These are phyloP conservation scores for Exophiala dermatitidis DNA, from an alignment of 2,329 filamentous ascomycete species.

Conservation along the genomic window DNA sequence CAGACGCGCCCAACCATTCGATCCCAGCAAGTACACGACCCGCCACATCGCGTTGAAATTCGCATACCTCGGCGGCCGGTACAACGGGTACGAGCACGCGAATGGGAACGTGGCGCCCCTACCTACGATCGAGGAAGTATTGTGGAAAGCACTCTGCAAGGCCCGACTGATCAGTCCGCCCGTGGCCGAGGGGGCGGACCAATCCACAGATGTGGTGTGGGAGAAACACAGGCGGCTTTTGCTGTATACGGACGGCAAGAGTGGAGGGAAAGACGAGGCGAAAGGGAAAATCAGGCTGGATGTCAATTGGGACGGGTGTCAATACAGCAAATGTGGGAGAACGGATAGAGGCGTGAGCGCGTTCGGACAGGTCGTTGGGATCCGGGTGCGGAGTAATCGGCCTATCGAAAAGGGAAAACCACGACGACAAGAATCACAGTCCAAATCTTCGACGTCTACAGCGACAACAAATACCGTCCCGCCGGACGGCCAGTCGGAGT, in stretches of 20 bases:
- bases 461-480: background rate
- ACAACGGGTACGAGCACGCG: conserved; percentile 90
- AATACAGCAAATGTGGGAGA: conserved; percentile 91
- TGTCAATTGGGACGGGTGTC: conserved; percentile 72
- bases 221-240: conserved; percentile 12
- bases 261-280: background rate
- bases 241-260: conserved; percentile 14
- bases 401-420: conserved; percentile 41
- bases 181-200: conserved; percentile 36
- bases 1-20: conserved; percentile 49
- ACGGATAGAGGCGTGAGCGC: conserved; percentile 92
- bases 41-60: conserved; percentile 86
- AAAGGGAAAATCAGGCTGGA: conserved; percentile 30
- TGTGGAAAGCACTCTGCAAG: conserved; percentile 85
- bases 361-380: conserved; percentile 87
- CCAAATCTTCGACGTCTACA: background rate
- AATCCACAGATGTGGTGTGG: conserved; percentile 39
- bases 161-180: conserved; percentile 72
- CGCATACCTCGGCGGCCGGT: conserved; percentile 82
- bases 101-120: conserved; percentile 59
- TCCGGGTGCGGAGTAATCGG: conserved; percentile 72
- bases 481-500: background rate
- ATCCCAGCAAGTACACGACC: conserved; percentile 73
- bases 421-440: background rate
- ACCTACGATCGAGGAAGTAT: conserved; percentile 82